phyloP scores from a whole-genome alignment of 2,329 filamentous ascomycete genomes.

The Venturia pyrina region DNA sequence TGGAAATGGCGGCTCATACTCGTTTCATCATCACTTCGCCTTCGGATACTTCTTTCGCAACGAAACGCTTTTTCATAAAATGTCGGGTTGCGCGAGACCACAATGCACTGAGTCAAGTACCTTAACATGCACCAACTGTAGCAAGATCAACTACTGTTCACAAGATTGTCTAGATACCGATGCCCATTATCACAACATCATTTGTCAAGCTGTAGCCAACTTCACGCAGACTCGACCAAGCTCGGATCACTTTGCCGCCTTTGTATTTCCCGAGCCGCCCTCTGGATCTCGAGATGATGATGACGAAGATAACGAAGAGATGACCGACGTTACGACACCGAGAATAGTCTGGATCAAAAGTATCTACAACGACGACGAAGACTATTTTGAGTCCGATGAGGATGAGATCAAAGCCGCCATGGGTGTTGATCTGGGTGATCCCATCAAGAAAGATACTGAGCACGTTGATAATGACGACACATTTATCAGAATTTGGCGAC shows the following conservation, averaged over 20 bases:
- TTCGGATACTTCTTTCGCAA: neutral
- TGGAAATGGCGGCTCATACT: neutral
- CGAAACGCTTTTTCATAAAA: neutral
- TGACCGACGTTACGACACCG: neutral
- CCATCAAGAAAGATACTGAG: neutral
- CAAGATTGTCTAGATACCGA: neutral
- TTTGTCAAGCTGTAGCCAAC: neutral
- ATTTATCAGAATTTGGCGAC: neutral
- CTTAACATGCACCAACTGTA: neutral
- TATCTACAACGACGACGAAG: neutral
- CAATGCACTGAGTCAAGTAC: neutral
- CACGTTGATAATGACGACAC: neutral
- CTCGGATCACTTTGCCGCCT: neutral
- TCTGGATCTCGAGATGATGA: neutral
- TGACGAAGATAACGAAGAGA: neutral
- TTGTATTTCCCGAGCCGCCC: neutral
- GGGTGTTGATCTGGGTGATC: neutral
- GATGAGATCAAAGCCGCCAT: neutral
- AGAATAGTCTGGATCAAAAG: neutral
- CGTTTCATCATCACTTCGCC: neutral
- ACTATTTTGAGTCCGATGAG: neutral
- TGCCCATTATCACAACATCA: neutral
- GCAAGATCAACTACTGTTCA: neutral
- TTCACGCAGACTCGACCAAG: no score
- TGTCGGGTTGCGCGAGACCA: neutral